These are phyloP conservation scores for Nitzschia sp. DNA, from an alignment of 108 stramenopile species.

Conservation along the genomic window DNA sequence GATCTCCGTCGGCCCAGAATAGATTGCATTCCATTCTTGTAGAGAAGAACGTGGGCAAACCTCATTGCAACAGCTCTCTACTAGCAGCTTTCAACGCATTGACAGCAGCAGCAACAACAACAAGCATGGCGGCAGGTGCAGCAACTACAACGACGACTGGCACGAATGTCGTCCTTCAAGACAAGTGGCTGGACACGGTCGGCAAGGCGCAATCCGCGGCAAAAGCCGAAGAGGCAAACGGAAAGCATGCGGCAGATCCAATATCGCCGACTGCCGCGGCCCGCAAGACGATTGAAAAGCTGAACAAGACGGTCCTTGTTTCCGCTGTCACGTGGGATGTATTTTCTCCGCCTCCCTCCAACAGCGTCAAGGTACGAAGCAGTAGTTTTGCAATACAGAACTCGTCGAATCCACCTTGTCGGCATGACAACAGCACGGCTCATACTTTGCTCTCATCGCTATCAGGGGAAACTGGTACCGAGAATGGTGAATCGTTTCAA, in stretches of 20 bases:
- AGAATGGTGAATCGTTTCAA: constrained; percentile 20
- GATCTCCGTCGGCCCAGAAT: no score
- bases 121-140: neutral
- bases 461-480: constrained; percentile 39
- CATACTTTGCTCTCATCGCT: neutral
- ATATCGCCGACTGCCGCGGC: neutral
- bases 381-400: no score
- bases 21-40: no score
- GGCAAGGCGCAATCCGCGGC: neutral
- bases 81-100: no score
- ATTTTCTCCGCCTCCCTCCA: constrained; percentile 35
- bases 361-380: constrained; percentile 35
- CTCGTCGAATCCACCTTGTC: no score
- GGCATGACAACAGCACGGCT: no score
- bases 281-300: constrained; percentile 1
- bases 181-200: constrained; percentile 18
- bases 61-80: no score
- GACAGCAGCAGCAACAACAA: no score
- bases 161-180: neutral
- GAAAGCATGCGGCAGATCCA: neutral
- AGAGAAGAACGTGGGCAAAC: no score
- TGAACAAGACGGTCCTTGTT: constrained; percentile 11
- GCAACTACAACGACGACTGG: neutral
- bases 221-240: constrained; percentile 11
- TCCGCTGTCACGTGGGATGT: constrained; percentile 42